Conservation (phyloP, 2,329 filamentous ascomycete species). For the Pezicula carpinea region DNA sequence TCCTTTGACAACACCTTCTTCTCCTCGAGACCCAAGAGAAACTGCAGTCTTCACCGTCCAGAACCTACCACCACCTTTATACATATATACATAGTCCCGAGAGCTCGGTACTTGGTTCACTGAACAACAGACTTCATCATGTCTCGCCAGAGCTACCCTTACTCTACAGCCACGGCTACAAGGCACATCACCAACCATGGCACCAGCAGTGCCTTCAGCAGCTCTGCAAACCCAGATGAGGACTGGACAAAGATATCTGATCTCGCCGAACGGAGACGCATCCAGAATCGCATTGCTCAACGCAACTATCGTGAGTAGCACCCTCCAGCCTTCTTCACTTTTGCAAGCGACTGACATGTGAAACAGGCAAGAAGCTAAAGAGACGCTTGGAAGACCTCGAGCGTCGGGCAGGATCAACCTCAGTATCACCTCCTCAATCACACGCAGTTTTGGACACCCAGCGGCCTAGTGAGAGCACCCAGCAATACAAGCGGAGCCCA, state of each 20-base stretch:
- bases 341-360: conserved; percentile 10
- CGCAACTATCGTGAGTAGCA: conserved; percentile 83
- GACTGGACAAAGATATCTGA: conserved; percentile 99
- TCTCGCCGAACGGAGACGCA: conserved; percentile 85
- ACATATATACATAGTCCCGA: too few species aligned
- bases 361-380: conserved; percentile 84
- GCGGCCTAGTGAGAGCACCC: conserved; percentile 20
- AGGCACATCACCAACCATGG: conserved; percentile 69
- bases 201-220: conserved; percentile 92
- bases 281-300: conserved; percentile 97
- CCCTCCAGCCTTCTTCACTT: conserved; percentile 1
- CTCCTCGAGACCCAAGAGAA: too few species aligned
- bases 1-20: conserved; percentile 1
- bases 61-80: too few species aligned
- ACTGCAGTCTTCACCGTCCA: too few species aligned
- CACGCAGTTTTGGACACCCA: conserved; percentile 39
- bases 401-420: conserved; percentile 64
- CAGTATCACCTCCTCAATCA: conserved; percentile 49
- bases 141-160: conserved; percentile 27
- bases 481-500: conserved; percentile 24
- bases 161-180: conserved; percentile 23
- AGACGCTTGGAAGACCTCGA: conserved; percentile 81
- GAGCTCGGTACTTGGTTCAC: too few species aligned
- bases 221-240: conserved; percentile 90
- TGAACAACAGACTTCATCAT: conserved; percentile 16